These are phyloP conservation scores for Citropsis articulata DNA, from an alignment of 345 rosid species.

Conservation along the genomic window DNA sequence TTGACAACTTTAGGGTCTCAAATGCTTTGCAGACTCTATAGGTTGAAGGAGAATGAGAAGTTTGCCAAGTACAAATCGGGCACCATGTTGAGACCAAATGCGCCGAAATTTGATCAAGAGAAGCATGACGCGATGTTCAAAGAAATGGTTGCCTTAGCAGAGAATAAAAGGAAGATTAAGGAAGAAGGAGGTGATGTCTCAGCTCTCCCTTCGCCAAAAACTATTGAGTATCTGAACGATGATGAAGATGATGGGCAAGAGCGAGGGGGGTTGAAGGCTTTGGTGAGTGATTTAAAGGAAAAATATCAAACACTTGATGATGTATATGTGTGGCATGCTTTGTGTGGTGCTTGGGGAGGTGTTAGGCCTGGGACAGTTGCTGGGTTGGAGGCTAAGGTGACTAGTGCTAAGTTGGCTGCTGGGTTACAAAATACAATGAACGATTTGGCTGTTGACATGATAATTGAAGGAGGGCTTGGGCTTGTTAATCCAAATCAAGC, in stretches of 20 bases:
- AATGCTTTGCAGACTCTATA: slow-evolving; percentile 18
- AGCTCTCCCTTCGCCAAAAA: not conserved
- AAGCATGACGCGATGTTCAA: slow-evolving; percentile 8
- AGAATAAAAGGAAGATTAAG: not conserved
- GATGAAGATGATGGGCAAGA: not conserved
- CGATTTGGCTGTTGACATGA: slow-evolving; percentile 14
- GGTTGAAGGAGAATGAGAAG: slow-evolving; percentile 20
- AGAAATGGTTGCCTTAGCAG: slow-evolving; percentile 10
- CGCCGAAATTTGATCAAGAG: slow-evolving; percentile 13
- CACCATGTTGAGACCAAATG: slow-evolving; percentile 3
- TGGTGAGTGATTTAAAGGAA: slow-evolving; percentile 2
- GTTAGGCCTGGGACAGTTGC: slow-evolving; percentile 16
- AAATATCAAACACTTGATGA: slow-evolving; percentile 14
- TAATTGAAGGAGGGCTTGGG: slow-evolving; percentile 23
- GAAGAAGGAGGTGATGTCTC: not conserved
- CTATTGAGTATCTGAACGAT: slow-evolving; percentile 9
- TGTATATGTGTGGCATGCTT: slow-evolving; percentile 33
- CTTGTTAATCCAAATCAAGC: slow-evolving; percentile 26
- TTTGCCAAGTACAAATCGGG: slow-evolving; percentile 16
- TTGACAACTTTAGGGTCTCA: slow-evolving; percentile 9
- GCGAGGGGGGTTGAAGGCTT: slow-evolving; percentile 1
- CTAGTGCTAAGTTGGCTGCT: slow-evolving; percentile 7
- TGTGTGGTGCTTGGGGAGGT: slow-evolving; percentile 33
- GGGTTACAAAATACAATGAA: slow-evolving; percentile 10
- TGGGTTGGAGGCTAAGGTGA: slow-evolving; percentile 11